Conservation (phyloP, 2,329 filamentous ascomycete species). For the Aspergillus neotritici region DNA sequence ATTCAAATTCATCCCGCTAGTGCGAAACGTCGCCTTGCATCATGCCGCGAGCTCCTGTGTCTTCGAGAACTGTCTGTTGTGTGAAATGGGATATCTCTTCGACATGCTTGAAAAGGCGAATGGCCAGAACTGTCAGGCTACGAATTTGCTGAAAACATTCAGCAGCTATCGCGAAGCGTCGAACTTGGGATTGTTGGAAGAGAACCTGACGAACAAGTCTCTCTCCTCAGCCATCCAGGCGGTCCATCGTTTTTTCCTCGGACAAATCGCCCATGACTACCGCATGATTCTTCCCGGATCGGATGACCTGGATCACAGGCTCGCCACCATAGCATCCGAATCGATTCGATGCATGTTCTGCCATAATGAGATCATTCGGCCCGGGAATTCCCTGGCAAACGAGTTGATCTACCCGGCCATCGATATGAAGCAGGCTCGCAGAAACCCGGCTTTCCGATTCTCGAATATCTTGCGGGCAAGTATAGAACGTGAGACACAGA, state of each 20-base stretch:
- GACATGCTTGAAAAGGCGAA: slow-evolving; percentile 98
- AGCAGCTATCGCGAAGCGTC: slow-evolving; percentile 74
- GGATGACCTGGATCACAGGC: slow-evolving; percentile 63
- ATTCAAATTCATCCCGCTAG: slow-evolving; percentile 79
- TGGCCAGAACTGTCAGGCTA: slow-evolving; percentile 90
- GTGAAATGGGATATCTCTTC: slow-evolving; percentile 90
- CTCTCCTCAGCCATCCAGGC: slow-evolving; percentile 79
- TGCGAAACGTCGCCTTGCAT: slow-evolving; percentile 81
- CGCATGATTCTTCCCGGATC: slow-evolving; percentile 59
- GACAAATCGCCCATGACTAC: slow-evolving; percentile 73
- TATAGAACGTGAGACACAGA: slow-evolving; percentile 81
- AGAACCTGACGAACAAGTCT: slow-evolving; percentile 66
- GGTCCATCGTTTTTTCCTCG: slow-evolving; percentile 77
- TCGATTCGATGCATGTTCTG: slow-evolving; percentile 80
- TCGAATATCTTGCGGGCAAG: slow-evolving; percentile 89
- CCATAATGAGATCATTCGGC: slow-evolving; percentile 74
- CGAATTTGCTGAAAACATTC: slow-evolving; percentile 86
- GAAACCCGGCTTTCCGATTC: slow-evolving; percentile 57
- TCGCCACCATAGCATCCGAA: slow-evolving; percentile 40
- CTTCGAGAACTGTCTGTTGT: slow-evolving; percentile 77
- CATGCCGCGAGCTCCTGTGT: slow-evolving; percentile 83
- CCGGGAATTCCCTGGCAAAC: slow-evolving; percentile 74
- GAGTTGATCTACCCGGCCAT: slow-evolving; percentile 72
- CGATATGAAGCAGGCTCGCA: slow-evolving; percentile 47
- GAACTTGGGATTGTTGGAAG: slow-evolving; percentile 75